phyloP scores from a whole-genome alignment of 139 green algal genomes.

The Edaphochlamys debaryana region DNA sequence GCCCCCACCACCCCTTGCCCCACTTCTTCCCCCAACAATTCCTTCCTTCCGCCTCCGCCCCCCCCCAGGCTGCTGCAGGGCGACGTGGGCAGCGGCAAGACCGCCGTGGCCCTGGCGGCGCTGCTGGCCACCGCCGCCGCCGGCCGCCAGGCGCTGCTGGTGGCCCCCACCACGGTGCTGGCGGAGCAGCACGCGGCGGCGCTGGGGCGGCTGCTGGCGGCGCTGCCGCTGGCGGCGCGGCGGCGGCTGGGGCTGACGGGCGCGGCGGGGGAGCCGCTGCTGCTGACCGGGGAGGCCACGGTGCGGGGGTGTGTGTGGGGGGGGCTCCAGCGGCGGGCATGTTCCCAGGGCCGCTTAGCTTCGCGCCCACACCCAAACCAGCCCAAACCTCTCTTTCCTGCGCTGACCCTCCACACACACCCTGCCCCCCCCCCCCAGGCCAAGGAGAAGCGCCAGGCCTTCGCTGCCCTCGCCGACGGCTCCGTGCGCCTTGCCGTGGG shows the following conservation, averaged over 20 bases:
- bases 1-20: no score
- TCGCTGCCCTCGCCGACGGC: constrained; percentile 55
- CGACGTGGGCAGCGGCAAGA: constrained; percentile 97
- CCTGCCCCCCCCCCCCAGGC: background rate
- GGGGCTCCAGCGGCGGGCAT: background rate
- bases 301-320: constrained; percentile 4
- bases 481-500: constrained; percentile 78
- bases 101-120: constrained; percentile 88
- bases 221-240: constrained; percentile 42
- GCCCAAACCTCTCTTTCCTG: background rate
- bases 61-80: constrained; percentile 88
- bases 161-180: constrained; percentile 94
- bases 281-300: constrained; percentile 30
- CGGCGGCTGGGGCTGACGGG: constrained; percentile 4
- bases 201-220: constrained; percentile 60
- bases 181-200: constrained; percentile 74
- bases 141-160: constrained; percentile 82
- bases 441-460: constrained; percentile 24
- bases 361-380: background rate
- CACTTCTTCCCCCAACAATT: no score
- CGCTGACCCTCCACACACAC: background rate
- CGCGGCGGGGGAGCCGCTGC: background rate
- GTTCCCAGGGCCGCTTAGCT: no score
- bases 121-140: constrained; percentile 72
- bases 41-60: no score